A percentile compares a stretch with the other conserved stretches of the same genome.
Evolutionary conservation across 768 basidiomycete genomes (phyloP).

Genomic region (Chalciporus chontae): DNA sequence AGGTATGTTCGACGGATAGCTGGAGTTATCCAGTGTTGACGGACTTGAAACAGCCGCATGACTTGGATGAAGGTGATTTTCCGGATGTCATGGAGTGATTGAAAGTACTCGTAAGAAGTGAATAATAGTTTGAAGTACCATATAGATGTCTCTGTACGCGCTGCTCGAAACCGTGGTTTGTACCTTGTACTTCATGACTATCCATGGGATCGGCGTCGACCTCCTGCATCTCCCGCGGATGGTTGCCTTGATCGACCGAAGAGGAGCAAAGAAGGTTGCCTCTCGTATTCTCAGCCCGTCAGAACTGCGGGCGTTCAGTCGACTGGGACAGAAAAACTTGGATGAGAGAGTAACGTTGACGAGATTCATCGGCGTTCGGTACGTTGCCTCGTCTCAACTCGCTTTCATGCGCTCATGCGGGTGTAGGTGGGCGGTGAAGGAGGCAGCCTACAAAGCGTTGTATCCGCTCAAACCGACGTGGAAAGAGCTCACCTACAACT

Average conservation of each 20-base stretch:
- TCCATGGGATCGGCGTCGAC: conserved; percentile 77
- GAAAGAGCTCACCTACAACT: conserved; percentile 64
- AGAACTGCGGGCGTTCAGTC: conserved; percentile 38
- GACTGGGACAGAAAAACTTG: conserved; percentile 6
- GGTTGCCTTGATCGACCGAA: conserved; percentile 46
- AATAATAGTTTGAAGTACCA: not conserved
- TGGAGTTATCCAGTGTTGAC: conserved; percentile 3
- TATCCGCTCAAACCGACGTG: conserved; percentile 68
- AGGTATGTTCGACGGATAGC: conserved; percentile 44
- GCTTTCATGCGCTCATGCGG: not conserved
- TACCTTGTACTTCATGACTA: conserved; percentile 39
- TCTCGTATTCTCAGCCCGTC: conserved; percentile 56
- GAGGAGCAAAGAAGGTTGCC: conserved; percentile 46
- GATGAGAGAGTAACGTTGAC: conserved; percentile 15
- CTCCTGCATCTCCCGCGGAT: conserved; percentile 70
- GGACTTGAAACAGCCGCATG: conserved; percentile 61
- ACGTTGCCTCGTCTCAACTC: not conserved
- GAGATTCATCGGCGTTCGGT: conserved; percentile 75
- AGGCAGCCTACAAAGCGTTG: conserved; percentile 83
- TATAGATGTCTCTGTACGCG: too few relatives aligned
- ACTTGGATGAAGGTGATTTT: conserved; percentile 93
- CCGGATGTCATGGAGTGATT: conserved; percentile 57
- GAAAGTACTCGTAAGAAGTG: not conserved
- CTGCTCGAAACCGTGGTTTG: not conserved
- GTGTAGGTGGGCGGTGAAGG: conserved; percentile 79